Base-by-base conservation (phyloP, 805 yeast species). In the Phaffomyces thermotolerans region DNA sequence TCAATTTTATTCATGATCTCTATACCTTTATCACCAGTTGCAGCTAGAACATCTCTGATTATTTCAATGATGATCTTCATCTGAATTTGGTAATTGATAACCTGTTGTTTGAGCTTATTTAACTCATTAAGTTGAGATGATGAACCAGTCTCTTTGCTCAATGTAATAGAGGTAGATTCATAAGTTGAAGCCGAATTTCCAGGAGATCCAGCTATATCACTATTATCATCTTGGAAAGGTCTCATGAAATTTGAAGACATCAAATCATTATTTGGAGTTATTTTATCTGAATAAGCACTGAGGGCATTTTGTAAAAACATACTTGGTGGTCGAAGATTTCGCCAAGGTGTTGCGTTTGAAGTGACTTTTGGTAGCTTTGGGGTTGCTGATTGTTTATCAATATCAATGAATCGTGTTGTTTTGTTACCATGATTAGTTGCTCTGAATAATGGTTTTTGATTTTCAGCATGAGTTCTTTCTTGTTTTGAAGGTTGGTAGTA, bases 61-160 rank as follows among this genome's bases (percentile, higher is more conserved):
- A 54, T 39, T 37, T 67, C 71, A 27, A 62, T 57, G 9, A 67
- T 44, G 0, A 68, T 53, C 22, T 58, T 51, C 4, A 62, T 57
- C 41, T 60, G 67, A 20, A 63, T 58, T 45, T 67, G 71, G 32
- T 71, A 63, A 12, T 64, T 62, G 10, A 72, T 72, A 13, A 76
- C 48, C 40, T 73, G 71, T 38, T 59, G 58, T 40, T 66, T 58
- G 37, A 75, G 47, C n/a, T 59, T 58, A 42, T 67, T 68, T 25
- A 68, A 49, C 45, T 68, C 73, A 18, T 34, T 34, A 0, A 48
- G 17, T 1, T 46, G 48, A 17, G 53, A 46, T 6, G 54, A 41
- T 8, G 55, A 44, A 1, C 42, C 47, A 3, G 44, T 40, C 3
- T 49, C 47, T 12, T 43, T 45, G 4, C 45, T 43, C 4, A 45